A percentile compares a stretch with the other conserved stretches of the same genome.
phyloP scores from a whole-genome alignment of 1,284 basidiomycete genomes.

The Tylopilus sp. region DNA sequence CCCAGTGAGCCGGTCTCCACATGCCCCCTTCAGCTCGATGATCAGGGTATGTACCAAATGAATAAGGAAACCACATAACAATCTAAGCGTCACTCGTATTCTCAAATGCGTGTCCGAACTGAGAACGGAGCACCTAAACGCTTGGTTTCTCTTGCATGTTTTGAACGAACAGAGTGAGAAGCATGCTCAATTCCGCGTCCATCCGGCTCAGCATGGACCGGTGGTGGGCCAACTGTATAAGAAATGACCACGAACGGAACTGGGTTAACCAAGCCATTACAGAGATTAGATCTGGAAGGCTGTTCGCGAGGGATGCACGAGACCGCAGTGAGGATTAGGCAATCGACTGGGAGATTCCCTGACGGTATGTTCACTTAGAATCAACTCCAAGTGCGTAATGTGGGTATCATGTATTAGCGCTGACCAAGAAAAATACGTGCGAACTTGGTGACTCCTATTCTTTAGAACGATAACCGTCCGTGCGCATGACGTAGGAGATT shows the following conservation, averaged over 20 bases:
- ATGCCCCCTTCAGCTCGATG: not conserved
- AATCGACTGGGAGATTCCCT: slow-evolving; percentile 17
- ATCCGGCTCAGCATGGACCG: slow-evolving; percentile 64
- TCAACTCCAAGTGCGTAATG: too few relatives aligned
- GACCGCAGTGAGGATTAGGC: slow-evolving; percentile 42
- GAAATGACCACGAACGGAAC: slow-evolving; percentile 54
- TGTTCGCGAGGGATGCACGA: slow-evolving; percentile 61
- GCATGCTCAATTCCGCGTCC: slow-evolving; percentile 45
- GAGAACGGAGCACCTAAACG: slow-evolving; percentile 58
- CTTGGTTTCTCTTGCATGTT: slow-evolving; percentile 66
- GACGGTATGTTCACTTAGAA: slow-evolving; percentile 1
- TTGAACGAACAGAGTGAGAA: slow-evolving; percentile 66
- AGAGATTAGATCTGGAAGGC: slow-evolving; percentile 42
- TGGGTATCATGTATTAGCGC: not conserved
- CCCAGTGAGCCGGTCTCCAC: slow-evolving; percentile 45
- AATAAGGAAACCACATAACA: slow-evolving; percentile 64
- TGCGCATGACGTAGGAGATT: slow-evolving; percentile 5
- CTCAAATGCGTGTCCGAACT: slow-evolving; percentile 72
- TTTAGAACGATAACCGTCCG: not conserved
- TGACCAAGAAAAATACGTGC: not conserved
- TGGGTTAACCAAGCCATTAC: slow-evolving; percentile 50
- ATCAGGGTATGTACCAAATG: not conserved
- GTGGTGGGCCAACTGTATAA: slow-evolving; percentile 75
- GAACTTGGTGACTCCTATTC: not conserved
- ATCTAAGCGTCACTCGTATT: slow-evolving; percentile 74